Base-by-base conservation (phyloP, 495 filamentous ascomycete species). In the Viridothelium virens region DNA sequence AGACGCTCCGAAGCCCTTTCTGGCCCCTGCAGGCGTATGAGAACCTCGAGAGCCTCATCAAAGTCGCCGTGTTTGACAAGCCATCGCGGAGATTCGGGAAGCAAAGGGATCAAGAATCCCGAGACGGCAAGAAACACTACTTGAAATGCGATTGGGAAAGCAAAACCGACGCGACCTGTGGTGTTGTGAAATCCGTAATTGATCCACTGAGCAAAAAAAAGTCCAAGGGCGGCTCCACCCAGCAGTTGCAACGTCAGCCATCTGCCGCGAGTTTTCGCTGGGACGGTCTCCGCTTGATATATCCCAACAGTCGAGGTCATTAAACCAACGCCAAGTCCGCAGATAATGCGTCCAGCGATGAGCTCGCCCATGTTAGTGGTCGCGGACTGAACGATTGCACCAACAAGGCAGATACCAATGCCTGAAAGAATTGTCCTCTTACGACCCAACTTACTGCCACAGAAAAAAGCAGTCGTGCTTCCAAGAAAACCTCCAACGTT, bases 401-500 rank as follows among this genome's bases (percentile, higher is more conserved):
- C 74, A 56, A 74, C 62, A 14, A 68, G 66, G 14, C 71, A 69
- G 47, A 71, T 64, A 2, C 66, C 63, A 62, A 65, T 72, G 34
- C 71, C 72, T n/a, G 71, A 33, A 16, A 74, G 62, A 44, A 89
- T 81, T 0, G 80, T 74, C 62, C 82, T 86, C 75, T 85, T 84
- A 3, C 86, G 75, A 1, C 85, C 86, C 0, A 87, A 75, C 9
- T 70, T 69, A 64, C 87, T 85, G 33, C 87, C 86, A 61, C 87
- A 74, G 69, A 79, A 82, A 65, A 86, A 82, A 4, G 84, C 83
- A 0, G 77, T 78, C 39, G 88, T 78, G 10, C 84, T 84, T 9
- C 86, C 86, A 16, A 86, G 76, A 68, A 88, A 86, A 71, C 84
- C 87, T 64, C 85, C 86, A 67, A 89, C 75, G 61, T 86, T 84